phyloP scores from a whole-genome alignment of 306 rosid genomes.

The Rosa rugosa region DNA sequence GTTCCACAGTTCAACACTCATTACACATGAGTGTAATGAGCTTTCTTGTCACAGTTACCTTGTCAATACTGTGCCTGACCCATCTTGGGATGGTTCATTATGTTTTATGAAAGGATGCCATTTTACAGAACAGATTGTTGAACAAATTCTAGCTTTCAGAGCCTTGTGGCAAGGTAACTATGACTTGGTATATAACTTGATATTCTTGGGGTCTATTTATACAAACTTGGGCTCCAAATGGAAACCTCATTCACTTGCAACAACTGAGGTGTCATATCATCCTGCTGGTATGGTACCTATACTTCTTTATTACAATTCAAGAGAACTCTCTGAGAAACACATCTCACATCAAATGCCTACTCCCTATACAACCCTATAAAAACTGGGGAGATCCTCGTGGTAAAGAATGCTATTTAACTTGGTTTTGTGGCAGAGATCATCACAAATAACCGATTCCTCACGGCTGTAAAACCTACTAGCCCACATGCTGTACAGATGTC shows the following conservation, averaged over 20 bases:
- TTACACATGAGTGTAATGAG: no score
- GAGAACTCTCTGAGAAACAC: background rate
- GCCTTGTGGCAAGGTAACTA: background rate
- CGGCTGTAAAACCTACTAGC: slow-evolving; percentile 49
- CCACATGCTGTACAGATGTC: slow-evolving; percentile 82
- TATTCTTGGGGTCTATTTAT: background rate
- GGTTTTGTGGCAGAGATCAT: slow-evolving; percentile 87
- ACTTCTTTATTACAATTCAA: background rate
- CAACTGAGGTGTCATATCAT: background rate
- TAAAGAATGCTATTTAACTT: slow-evolving; percentile 31
- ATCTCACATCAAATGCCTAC: slow-evolving; percentile 6
- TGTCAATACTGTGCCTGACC: background rate
- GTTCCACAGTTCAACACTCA: background rate
- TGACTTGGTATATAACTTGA: background rate
- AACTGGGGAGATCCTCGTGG: background rate
- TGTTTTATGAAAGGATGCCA: background rate
- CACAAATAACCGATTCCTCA: slow-evolving; percentile 70
- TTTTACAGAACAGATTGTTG: background rate
- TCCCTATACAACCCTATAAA: background rate
- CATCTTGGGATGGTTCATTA: background rate
- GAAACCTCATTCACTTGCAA: background rate
- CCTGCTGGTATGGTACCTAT: background rate
- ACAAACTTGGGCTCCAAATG: background rate
- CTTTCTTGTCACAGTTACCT: background rate
- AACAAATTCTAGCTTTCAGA: background rate